A percentile compares a stretch with the other conserved stretches of the same genome.
Evolutionary conservation across 768 basidiomycete genomes (phyloP).

Genomic region (Boletus subcaerulescens): DNA sequence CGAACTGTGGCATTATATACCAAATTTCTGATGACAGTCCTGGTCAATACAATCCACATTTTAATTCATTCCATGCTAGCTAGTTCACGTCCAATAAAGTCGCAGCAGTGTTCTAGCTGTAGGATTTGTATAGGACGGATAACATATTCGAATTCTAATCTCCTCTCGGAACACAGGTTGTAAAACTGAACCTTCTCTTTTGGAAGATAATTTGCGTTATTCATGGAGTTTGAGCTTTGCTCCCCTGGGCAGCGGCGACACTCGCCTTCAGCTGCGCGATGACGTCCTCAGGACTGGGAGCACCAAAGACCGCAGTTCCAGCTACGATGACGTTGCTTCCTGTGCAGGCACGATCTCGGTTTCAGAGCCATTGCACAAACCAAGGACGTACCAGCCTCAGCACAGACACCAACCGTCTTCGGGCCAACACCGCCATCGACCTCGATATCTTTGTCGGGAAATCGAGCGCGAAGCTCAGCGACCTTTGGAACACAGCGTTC

Average conservation of each 20-base stretch:
- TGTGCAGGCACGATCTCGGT: slow-evolving; percentile 28
- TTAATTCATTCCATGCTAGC: slow-evolving; percentile 18
- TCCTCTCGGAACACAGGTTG: not conserved
- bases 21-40: slow-evolving; percentile 25
- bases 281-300: slow-evolving; percentile 73
- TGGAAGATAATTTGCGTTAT: not conserved
- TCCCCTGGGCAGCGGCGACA: slow-evolving; percentile 66
- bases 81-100: slow-evolving; percentile 11
- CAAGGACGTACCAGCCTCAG: slow-evolving; percentile 68
- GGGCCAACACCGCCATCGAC: slow-evolving; percentile 98
- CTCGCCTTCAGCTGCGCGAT: slow-evolving; percentile 68
- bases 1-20: slow-evolving; percentile 30
- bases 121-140: slow-evolving; percentile 21
- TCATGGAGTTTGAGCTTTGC: slow-evolving; percentile 21
- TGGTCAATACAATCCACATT: slow-evolving; percentile 24
- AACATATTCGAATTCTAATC: slow-evolving; percentile 30
- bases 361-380: not conserved
- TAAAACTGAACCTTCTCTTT: not conserved
- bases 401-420: slow-evolving; percentile 83
- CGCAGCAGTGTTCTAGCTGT: slow-evolving; percentile 9
- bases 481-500: slow-evolving; percentile 93
- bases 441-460: slow-evolving; percentile 94
- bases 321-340: slow-evolving; percentile 99
- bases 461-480: slow-evolving; percentile 80
- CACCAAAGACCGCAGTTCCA: slow-evolving; percentile 91